Base-by-base conservation (phyloP, 108 stramenopile genomes). In the Pseudonitzschia multistriata region DNA sequence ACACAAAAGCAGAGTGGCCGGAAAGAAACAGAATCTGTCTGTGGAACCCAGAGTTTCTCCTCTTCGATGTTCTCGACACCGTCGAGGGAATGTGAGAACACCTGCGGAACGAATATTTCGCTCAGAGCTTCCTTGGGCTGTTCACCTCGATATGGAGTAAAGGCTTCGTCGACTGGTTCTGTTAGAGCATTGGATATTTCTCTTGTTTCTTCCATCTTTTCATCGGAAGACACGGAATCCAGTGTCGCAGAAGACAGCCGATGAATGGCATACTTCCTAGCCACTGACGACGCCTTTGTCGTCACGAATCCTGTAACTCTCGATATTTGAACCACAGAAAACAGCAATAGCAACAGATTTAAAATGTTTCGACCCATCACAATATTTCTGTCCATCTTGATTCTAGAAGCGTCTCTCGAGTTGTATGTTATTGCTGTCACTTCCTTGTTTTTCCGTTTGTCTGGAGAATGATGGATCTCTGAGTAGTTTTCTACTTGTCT, bases 1-100 rank as follows among this genome's bases (percentile, higher is more conserved):
- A 72, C 78, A 65, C 87, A 91, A 42, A 91, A 85, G 68, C 90
- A 91, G 0, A 91, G 60, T 7, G 90, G 90, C 27, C 87, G 83
- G 53, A 91, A 91, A 34, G 87, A 86, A 10, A 91, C 82, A 24
- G 79, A 70, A 14, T 86, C 79, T 28, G 90, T 86, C 73, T 91
- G 90, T 14, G 87, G 87, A 11, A 91, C 90, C 90, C 90, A 91
- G 10, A 91, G 68, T 4, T 67, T 66, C 62, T 87, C 86, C 47
- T 86, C 83, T 7, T 76, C 76, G 40, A 74, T 63, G 29, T 74
- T 71, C 3, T 66, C 50, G 13, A 19, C 21, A 13, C 7, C 7
- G 31, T 75, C 71, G 27, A 86, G 72, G 28, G 39, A 27, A 45
- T 64, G 63, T 3, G 39, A 40, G 0, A 64, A 45, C 27, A 84